Base-by-base conservation (phyloP, 805 yeast species). In the Candida maltosa region DNA sequence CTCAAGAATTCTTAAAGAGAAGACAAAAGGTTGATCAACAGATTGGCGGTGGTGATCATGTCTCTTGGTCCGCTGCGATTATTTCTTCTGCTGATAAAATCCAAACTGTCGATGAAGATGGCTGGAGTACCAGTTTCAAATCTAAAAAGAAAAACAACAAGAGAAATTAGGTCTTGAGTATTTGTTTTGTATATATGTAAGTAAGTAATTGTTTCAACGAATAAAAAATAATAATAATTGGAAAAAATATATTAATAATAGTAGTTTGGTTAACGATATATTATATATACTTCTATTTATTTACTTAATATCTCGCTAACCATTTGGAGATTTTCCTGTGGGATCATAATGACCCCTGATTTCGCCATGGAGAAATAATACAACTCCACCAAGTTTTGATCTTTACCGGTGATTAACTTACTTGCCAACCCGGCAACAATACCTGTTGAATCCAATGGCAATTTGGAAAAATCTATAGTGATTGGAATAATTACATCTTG, bases 1-100 rank as follows among this genome's bases (percentile, higher is more conserved):
- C 98, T 0, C 76, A 74, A 38, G 98, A 93, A 53, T 93, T 93
- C 56, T 69, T 83, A 54, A 83, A 81, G 60, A 79, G 84, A 54
- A 81, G 93, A 52, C 73, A 72, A 41, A 72, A 67, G 32, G 89
- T 87, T 38, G 97, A 88, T 49, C 73, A 75, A 44, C 65, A 58
- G 39, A 39, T 60, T 37, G 65, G 64, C 8, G 44, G 40, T n/a
- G 65, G 60, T 21, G 62, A 65, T 37, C 68, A 60, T 6, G 68
- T 76, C 45, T 70, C 79, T 27, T 88, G 96, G 96, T 69, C 73
- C 32, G 83, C 80, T 40, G 93, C 89, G 3, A 65, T 84, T 35
- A 60, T 66, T 23, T 59, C 56, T 31, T 58, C 66, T 26, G 70
- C 69, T 16, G 62, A 62, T 46, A 66, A 63, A 41, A 51, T 56